phyloP scores from a whole-genome alignment of 257 asterid species.

The Henckelia pumila region DNA sequence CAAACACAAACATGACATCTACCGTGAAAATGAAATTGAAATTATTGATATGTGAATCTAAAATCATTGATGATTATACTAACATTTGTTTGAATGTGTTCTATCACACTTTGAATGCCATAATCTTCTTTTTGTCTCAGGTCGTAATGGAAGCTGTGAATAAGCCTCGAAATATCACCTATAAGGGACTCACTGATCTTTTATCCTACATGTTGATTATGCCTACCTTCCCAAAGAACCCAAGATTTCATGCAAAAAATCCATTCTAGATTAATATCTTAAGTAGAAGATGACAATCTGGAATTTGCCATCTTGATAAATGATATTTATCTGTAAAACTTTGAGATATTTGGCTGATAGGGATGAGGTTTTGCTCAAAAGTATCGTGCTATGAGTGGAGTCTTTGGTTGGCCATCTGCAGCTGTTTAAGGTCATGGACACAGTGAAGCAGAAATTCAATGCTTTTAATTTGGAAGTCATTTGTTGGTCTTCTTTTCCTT shows the following conservation, averaged over 20 bases:
- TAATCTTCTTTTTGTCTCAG: conserved; percentile 35
- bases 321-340: background rate
- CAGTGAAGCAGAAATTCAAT: too few species aligned
- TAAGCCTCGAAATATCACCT: conserved; percentile 78
- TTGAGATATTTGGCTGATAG: too few species aligned
- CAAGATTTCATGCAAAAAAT: background rate
- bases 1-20: too few species aligned
- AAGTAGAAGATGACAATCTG: background rate
- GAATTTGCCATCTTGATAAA: background rate
- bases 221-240: background rate
- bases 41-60: background rate
- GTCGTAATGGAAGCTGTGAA: conserved; percentile 95
- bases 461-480: too few species aligned
- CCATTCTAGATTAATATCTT: background rate
- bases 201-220: background rate
- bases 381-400: too few species aligned
- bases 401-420: too few species aligned
- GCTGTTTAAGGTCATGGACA: too few species aligned
- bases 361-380: too few species aligned
- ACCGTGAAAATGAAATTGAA: too few species aligned
- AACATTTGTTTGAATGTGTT: background rate
- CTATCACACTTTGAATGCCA: conserved; percentile 1
- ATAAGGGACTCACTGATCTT: conserved; percentile 84
- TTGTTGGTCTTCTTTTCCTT: too few species aligned
- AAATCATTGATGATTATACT: background rate